A percentile compares a stretch with the other conserved stretches of the same genome.
Conservation (phyloP, 768 basidiomycete species). For the Suillus luteus region DNA sequence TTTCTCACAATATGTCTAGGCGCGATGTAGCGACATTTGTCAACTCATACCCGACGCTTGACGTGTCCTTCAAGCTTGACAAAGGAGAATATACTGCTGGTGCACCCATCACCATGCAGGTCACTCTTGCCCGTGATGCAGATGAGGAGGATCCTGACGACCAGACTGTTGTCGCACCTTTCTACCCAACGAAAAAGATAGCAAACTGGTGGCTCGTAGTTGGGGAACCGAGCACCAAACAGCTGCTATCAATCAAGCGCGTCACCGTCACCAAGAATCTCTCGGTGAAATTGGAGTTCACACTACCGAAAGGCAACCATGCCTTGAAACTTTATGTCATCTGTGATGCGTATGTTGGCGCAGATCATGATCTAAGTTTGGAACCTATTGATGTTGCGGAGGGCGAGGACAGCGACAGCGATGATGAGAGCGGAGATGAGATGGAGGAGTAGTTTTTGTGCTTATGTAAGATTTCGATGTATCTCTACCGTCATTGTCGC, state of each 20-base stretch:
- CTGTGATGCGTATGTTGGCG: conserved; percentile 89
- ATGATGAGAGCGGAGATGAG: conserved; percentile 69
- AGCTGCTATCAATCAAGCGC: conserved; percentile 81
- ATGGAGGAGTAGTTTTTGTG: conserved; percentile 47
- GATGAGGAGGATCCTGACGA: conserved; percentile 77
- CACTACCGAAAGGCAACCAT: conserved; percentile 82
- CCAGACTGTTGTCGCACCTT: conserved; percentile 89
- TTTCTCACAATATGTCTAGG: conserved; percentile 46
- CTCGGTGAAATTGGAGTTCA: conserved; percentile 87
- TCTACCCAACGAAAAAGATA: conserved; percentile 88
- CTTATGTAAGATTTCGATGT: background rate
- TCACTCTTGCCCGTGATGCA: conserved; percentile 77
- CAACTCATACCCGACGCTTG: conserved; percentile 96
- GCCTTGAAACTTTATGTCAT: conserved; percentile 86
- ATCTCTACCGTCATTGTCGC: background rate
- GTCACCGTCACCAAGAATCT: conserved; percentile 79
- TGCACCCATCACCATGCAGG: conserved; percentile 78
- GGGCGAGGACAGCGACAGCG: conserved; percentile 85
- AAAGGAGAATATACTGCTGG: conserved; percentile 87
- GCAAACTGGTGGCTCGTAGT: conserved; percentile 98
- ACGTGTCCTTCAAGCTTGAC: conserved; percentile 84
- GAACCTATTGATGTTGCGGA: conserved; percentile 86
- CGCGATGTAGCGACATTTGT: conserved; percentile 93
- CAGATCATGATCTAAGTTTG: conserved; percentile 88
- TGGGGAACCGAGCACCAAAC: conserved; percentile 78